Evolutionary conservation across 2,329 filamentous ascomycete genomes (phyloP), one percentile per base, ranked within the genome.

Genomic region (Aspergillus fumigatus): DNA sequence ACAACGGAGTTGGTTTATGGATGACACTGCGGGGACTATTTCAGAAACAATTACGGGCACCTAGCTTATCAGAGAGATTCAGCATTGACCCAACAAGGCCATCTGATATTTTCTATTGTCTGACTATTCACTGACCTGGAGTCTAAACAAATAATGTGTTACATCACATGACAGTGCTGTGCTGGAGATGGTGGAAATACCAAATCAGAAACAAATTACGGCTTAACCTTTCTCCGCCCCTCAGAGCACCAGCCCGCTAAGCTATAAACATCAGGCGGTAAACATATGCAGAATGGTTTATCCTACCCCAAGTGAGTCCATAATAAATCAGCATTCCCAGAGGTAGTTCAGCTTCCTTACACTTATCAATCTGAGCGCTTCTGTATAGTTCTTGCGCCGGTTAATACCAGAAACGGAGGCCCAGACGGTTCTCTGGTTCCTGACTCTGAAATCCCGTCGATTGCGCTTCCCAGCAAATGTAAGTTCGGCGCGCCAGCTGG

Each of bases 271-370:
- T 9, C 45, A 65, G 63, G 70, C 69, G 70, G 69, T 70, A 25
- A 54, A 7, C 2, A 0, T 1, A 1, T 63, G 70, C 70, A 73
- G 55, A 73, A 73, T 64, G 52, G 50, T 49, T 52, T 53, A 55
- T 59, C 51, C 50, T 35, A 63, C 53, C 48, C 62, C 61, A 53
- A 50, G 61, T 59, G 55, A 65, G 63, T 65, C 62, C 62, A 56
- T 55, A 32, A 26, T 45, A 23, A 43, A 53, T 27, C 10, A 38
- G 17, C 26, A 43, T 10, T 9, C 27, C 10, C 27, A 29, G 27
- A 29, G 43, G 29, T 26, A 26, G 25, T 47, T 11, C 11, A 26
- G 23, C 51, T 48, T 35, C 57, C 51, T 54, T 59, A 55, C 27
- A 14, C 35, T 48, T 35, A 35, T 51, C 38, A 47, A 25, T 48